Evolutionary conservation across 305 asterid genomes (phyloP), one percentile per base, ranked within the genome.

Genomic region (Andrographis paniculata): DNA sequence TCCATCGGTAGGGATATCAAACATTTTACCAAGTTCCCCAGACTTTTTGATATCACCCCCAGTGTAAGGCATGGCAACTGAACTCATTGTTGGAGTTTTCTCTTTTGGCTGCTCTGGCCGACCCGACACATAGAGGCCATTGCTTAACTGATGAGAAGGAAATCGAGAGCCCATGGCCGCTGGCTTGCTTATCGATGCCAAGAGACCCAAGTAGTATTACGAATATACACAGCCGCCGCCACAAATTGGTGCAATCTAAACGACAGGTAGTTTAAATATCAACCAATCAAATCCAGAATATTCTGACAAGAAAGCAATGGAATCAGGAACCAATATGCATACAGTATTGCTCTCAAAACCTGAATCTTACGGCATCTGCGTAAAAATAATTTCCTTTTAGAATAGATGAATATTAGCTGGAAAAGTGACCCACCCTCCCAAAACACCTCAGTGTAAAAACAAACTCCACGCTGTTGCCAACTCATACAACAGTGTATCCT

Each of bases 11-110:
- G 80, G 81, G 55, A 72, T 74, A 55, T 77, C 87, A 45, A 83
- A 83, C 94, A 80, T 83, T 65, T 80, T 83, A 15, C 92, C 94
- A 1, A 83, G 82, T 21, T 83, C 94, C 19, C 92, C 94, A n/a
- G n/a, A n/a, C n/a, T n/a, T n/a, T n/a, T n/a, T n/a, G n/a, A n/a
- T 75, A 50, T 83, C 94, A 12, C 92, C 94, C 2, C 94, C 94
- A 14, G 94, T 83, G 45, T 84, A 84, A 20, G 94, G 94, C 82
- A 77, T 67, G 48, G 87, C 82, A 27, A 69, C 85, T 6, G 92
- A 75, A 64, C 82, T 70, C 82, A 80, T 77, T 9, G 87, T 70
- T 15, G 85, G 92, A 33, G 79, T 33, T 42, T 68, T 77, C 45
- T 80, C 87, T 61, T 83, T 80, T 6, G 87, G 85, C 65, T 77